Conservation (phyloP, 495 filamentous ascomycete species). For the Thozetella sp. region DNA sequence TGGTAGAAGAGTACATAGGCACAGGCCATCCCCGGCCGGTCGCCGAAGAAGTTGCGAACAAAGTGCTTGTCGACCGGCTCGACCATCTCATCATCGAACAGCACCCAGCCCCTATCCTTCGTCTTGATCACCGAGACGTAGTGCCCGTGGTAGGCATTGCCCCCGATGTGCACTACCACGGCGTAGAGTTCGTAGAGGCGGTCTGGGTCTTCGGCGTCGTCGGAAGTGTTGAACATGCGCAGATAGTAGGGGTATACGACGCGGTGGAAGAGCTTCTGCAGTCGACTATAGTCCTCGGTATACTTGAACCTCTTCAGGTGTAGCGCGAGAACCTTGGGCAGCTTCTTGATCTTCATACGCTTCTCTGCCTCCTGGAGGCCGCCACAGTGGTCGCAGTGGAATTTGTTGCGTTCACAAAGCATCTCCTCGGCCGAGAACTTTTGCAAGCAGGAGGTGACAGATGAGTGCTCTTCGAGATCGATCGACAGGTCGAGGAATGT, state of each 20-base stretch:
- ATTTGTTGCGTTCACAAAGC: conserved; percentile 98
- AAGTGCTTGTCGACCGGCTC: conserved; percentile 96
- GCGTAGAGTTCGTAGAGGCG: conserved; percentile 95
- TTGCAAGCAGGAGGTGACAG: conserved; percentile 90
- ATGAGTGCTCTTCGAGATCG: conserved; percentile 93
- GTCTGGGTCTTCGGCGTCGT: conserved; percentile 94
- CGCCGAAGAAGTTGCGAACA: conserved; percentile 97
- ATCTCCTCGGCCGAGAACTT: conserved; percentile 99
- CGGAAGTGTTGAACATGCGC: conserved; percentile 96
- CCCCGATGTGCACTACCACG: conserved; percentile 97
- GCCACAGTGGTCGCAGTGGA: conserved; percentile 96
- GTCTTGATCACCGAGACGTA: conserved; percentile 99
- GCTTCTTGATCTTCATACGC: conserved; percentile 96
- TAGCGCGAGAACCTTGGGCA: conserved; percentile 88
- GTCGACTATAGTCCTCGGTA: conserved; percentile 86
- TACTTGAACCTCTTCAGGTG: conserved; percentile 98
- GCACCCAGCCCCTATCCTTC: conserved; percentile 89
- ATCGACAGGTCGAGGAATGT: conserved; percentile 95
- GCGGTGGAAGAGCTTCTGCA: conserved; percentile 96
- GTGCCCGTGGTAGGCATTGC: conserved; percentile 97
- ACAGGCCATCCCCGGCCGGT: conserved; percentile 86
- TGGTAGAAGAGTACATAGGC: conserved; percentile 98
- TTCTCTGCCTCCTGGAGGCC: conserved; percentile 98
- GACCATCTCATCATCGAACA: conserved; percentile 98
- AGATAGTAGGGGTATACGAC: conserved; percentile 97